These are phyloP conservation scores for Rhamnella rubrinervis DNA, from an alignment of 331 rosid species.

Conservation along the genomic window DNA sequence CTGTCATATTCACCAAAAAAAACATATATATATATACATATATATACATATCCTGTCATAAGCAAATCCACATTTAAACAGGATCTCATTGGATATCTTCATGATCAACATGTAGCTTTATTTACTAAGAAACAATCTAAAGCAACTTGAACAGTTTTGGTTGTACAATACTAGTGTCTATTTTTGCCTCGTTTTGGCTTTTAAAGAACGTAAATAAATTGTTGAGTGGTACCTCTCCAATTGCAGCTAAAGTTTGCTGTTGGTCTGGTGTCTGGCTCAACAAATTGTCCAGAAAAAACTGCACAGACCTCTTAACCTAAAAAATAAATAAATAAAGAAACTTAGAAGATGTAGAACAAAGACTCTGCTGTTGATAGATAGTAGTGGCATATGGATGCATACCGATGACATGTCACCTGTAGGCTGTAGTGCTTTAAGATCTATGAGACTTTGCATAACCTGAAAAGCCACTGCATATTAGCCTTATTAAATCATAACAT, in stretches of 20 bases:
- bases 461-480: conserved; percentile 35
- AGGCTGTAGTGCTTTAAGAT: conserved; percentile 96
- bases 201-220: too few species aligned
- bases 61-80: background rate
- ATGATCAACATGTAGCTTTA: too few species aligned
- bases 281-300: conserved; percentile 79
- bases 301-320: conserved; percentile 90
- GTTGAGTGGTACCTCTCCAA: conserved; percentile 68
- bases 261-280: conserved; percentile 78
- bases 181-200: too few species aligned
- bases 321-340: background rate
- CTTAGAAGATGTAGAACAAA: background rate
- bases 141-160: too few species aligned
- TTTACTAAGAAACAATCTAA: background rate
- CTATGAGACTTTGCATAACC: conserved; percentile 85
- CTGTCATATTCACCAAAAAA: conserved; percentile 34
- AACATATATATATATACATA: too few species aligned
- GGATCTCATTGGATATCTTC: too few species aligned
- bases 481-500: conserved; percentile 6
- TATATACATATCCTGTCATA: background rate
- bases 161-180: too few species aligned
- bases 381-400: conserved; percentile 5
- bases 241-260: conserved; percentile 74
- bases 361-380: background rate
- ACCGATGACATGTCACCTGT: conserved; percentile 86